phyloP scores from a whole-genome alignment of 768 basidiomycete genomes.

The Scleroderma bovista region DNA sequence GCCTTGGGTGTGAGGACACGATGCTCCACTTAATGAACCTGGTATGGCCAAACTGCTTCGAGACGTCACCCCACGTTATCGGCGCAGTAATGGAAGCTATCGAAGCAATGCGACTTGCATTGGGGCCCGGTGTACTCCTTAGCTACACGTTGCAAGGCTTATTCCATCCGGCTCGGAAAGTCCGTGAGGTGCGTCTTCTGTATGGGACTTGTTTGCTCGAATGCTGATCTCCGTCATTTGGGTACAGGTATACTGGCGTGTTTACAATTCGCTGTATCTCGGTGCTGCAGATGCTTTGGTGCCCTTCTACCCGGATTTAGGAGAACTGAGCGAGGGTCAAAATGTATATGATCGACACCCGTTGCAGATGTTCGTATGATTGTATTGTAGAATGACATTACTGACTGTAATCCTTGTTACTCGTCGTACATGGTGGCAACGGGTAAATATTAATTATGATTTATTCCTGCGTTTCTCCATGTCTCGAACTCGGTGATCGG shows the following conservation, averaged over 20 bases:
- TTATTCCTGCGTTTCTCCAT: no score
- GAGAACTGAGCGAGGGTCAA: conserved; percentile 86
- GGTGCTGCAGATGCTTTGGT: conserved; percentile 90
- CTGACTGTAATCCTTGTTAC: conserved; percentile 1
- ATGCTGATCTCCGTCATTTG: conserved; percentile 1
- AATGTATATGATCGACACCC: conserved; percentile 85
- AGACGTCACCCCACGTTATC: conserved; percentile 97
- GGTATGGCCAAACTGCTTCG: conserved; percentile 99
- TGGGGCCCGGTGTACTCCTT: conserved; percentile 89
- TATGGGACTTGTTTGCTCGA: neutral
- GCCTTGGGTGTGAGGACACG: conserved; percentile 96
- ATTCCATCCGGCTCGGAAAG: conserved; percentile 96
- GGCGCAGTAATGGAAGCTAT: conserved; percentile 98
- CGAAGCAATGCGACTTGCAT: conserved; percentile 93
- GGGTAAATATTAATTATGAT: no score
- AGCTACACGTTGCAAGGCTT: conserved; percentile 92
- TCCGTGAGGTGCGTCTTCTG: conserved; percentile 71
- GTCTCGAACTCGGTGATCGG: no score
- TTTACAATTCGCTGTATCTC: conserved; percentile 92
- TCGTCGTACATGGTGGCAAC: neutral
- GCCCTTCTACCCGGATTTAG: conserved; percentile 89
- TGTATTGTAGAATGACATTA: conserved; percentile 2
- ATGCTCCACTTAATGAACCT: conserved; percentile 97
- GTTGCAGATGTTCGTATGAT: conserved; percentile 76
- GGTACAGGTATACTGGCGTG: conserved; percentile 75